Evolutionary conservation across 345 rosid genomes (phyloP).

Genomic region (Cardamine chenopodiifolia): DNA sequence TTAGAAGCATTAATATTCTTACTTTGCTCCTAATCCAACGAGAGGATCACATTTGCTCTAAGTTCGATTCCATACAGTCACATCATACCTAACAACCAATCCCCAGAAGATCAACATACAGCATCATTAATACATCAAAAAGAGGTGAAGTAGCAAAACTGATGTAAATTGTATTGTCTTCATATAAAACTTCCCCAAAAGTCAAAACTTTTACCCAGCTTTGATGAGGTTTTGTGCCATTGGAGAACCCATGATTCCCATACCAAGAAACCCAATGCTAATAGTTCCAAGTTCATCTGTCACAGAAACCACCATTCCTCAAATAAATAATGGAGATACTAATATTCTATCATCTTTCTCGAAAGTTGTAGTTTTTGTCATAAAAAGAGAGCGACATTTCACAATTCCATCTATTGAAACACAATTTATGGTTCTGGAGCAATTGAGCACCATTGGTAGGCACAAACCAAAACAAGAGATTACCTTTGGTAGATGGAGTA

Average conservation of each 20-base stretch:
- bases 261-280: constrained; percentile 83
- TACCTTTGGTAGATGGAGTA: constrained; percentile 49
- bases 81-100: constrained; percentile 63
- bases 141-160: background rate
- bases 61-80: constrained; percentile 92
- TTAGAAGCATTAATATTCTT: constrained; percentile 41
- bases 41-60: constrained; percentile 92
- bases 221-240: constrained; percentile 94
- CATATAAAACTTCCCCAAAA: background rate
- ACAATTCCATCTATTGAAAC: background rate
- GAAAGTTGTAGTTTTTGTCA: background rate
- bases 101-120: background rate
- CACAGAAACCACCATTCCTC: constrained; percentile 4
- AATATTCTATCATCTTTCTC: constrained; percentile 14
- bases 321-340: background rate
- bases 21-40: constrained; percentile 82
- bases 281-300: constrained; percentile 41
- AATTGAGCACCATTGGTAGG: constrained; percentile 13
- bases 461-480: constrained; percentile 12
- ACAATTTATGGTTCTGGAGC: constrained; percentile 3
- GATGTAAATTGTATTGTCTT: background rate
- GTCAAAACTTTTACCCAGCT: constrained; percentile 63
- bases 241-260: constrained; percentile 95
- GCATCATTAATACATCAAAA: background rate
- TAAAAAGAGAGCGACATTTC: background rate